These are phyloP conservation scores for Herpomyces periplanetae DNA, from an alignment of 2,329 filamentous ascomycete species.

Conservation along the genomic window DNA sequence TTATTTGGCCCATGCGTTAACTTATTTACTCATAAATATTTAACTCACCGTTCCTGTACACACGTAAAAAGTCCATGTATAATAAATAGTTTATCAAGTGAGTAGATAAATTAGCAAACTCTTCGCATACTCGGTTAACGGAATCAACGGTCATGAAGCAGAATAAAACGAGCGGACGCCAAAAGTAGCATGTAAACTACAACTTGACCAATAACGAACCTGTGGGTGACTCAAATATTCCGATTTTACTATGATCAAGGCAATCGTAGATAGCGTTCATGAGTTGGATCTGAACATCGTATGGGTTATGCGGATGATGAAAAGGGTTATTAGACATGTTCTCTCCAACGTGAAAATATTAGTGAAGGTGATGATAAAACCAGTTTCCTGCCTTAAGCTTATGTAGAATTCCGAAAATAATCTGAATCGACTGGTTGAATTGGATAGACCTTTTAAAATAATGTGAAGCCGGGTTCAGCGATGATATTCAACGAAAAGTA, in stretches of 20 bases:
- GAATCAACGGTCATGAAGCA: slow-evolving; percentile 7
- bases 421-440: too few relatives aligned
- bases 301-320: slow-evolving; percentile 54
- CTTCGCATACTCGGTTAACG: slow-evolving; percentile 7
- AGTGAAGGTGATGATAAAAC: too few relatives aligned
- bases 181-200: too few relatives aligned
- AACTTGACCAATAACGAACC: too few relatives aligned
- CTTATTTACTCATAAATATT: neutral
- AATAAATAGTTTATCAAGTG: slow-evolving; percentile 1
- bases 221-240: slow-evolving; percentile 73
- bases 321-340: too few relatives aligned
- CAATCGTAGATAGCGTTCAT: slow-evolving; percentile 50
- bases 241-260: slow-evolving; percentile 37
- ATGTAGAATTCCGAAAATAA: too few relatives aligned
- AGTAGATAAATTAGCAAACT: slow-evolving; percentile 6
- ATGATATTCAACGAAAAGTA: too few relatives aligned
- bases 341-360: too few relatives aligned
- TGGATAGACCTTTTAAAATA: too few relatives aligned
- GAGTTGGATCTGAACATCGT: slow-evolving; percentile 51
- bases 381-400: too few relatives aligned
- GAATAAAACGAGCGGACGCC: slow-evolving; percentile 1
- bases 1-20: neutral
- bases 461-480: too few relatives aligned
- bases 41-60: neutral
- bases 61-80: slow-evolving; percentile 2